Conservation (phyloP, 2,329 filamentous ascomycete species). For the Madurella mycetomatis region DNA sequence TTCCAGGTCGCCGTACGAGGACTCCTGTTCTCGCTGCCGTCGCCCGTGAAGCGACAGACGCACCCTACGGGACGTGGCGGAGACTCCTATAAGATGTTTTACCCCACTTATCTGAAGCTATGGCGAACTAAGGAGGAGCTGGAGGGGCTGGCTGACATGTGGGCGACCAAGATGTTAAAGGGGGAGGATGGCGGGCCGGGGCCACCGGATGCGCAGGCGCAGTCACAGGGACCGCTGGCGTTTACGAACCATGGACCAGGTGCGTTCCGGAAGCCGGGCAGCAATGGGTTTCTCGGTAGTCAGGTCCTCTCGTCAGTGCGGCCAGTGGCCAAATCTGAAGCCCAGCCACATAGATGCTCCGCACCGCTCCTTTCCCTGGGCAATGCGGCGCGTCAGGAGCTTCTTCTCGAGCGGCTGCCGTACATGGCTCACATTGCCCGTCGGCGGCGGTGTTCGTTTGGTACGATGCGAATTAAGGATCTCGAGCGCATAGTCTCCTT, state of each 20-base stretch:
- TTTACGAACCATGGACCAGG: constrained; percentile 5
- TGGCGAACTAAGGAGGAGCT: constrained; percentile 83
- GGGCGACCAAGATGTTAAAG: constrained; percentile 58
- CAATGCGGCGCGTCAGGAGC: constrained; percentile 63
- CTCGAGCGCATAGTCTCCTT: constrained; percentile 67
- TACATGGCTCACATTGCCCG: constrained; percentile 70
- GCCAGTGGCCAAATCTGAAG: constrained; percentile 13
- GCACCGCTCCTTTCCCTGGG: constrained; percentile 54
- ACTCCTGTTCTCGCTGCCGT: constrained; percentile 76
- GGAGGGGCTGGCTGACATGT: constrained; percentile 66
- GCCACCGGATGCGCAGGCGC: constrained; percentile 32
- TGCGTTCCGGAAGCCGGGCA: constrained; percentile 8
- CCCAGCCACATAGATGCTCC: constrained; percentile 13
- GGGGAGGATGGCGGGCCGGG: constrained; percentile 41
- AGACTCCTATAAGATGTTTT: constrained; percentile 86
- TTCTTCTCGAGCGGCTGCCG: constrained; percentile 80
- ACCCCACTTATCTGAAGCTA: constrained; percentile 75
- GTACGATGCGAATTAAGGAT: constrained; percentile 45
- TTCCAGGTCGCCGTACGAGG: constrained; percentile 89
- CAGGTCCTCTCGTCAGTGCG: constrained; percentile 8
- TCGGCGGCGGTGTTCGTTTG: constrained; percentile 34
- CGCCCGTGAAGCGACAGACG: constrained; percentile 72
- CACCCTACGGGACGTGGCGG: constrained; percentile 37
- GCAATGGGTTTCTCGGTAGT: constrained; percentile 1
- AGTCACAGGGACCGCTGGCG: constrained; percentile 8